phyloP scores from a whole-genome alignment of 371 early-diverging fungal genomes.

The Rhizopus microsporus region DNA sequence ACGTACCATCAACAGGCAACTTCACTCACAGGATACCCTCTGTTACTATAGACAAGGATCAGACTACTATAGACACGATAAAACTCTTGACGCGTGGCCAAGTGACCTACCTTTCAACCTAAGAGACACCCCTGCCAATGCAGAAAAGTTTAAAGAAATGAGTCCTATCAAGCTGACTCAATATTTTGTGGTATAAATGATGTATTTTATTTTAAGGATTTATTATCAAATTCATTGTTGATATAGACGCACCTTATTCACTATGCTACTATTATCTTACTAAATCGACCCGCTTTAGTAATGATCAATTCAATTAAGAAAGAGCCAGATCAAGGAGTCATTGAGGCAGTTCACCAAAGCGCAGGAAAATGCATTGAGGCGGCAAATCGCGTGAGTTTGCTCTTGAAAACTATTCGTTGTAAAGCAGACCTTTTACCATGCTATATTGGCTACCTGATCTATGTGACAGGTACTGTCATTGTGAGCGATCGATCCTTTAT shows the following conservation, averaged over 20 bases:
- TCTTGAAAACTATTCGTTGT: not conserved
- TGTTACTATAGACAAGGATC: not conserved
- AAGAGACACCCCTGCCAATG: not conserved
- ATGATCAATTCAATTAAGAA: too few species aligned
- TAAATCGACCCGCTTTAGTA: not conserved
- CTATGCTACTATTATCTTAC: not conserved
- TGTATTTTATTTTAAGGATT: too few species aligned
- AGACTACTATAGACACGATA: not conserved
- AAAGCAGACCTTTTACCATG: not conserved
- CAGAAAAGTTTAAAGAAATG: not conserved
- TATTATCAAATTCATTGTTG: too few species aligned
- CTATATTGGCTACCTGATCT: not conserved
- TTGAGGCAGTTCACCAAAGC: not conserved
- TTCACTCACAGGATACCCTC: not conserved
- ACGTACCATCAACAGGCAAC: not conserved
- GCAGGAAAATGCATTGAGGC: not conserved
- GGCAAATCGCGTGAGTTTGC: not conserved
- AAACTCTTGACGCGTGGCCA: not conserved
- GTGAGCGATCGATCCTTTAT: too few species aligned
- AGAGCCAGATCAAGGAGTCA: not conserved
- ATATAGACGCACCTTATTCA: not conserved
- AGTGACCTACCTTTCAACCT: not conserved
- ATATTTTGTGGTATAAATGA: not conserved
- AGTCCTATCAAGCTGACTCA: not conserved
- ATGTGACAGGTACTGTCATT: not conserved